Conservation (phyloP, 306 rosid genomes). For the Lathyrus oleraceus region DNA sequence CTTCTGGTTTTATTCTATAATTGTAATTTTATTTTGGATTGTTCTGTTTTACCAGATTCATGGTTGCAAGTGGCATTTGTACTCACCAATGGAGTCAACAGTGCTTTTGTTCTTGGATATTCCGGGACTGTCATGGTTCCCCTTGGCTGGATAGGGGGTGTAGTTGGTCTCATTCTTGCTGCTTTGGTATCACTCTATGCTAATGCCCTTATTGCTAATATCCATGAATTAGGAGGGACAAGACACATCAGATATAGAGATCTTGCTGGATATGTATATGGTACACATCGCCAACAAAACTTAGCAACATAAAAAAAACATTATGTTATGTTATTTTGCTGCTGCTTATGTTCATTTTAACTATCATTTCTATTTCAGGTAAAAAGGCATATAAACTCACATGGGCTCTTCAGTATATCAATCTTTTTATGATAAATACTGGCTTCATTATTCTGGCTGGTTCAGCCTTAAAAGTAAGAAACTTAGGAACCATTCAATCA, state of each 20-base stretch:
- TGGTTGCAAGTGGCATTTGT: conserved; percentile 89
- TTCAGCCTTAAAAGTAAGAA: conserved; percentile 80
- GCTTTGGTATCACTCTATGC: conserved; percentile 73
- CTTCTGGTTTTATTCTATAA: neutral
- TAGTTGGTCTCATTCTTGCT: conserved; percentile 67
- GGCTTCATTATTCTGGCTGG: conserved; percentile 92
- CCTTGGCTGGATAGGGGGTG: conserved; percentile 77
- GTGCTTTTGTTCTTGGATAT: conserved; percentile 92
- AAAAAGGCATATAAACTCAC: conserved; percentile 72
- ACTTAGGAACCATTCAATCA: neutral
- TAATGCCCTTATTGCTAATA: conserved; percentile 69
- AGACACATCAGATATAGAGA: conserved; percentile 96
- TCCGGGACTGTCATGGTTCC: conserved; percentile 88
- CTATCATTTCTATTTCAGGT: conserved; percentile 53
- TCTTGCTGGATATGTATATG: conserved; percentile 81
- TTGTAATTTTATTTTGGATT: neutral
- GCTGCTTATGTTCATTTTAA: conserved; percentile 2
- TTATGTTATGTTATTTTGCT: neutral
- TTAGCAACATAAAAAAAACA: no score
- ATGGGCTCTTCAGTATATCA: conserved; percentile 82
- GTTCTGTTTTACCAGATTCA: conserved; percentile 54
- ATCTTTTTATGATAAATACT: conserved; percentile 94
- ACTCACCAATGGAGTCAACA: conserved; percentile 93
- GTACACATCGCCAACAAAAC: conserved; percentile 39
- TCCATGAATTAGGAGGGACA: conserved; percentile 85